Evolutionary conservation across 2,329 filamentous ascomycete genomes (phyloP).

Genomic region (Ustilaginoidea virens): DNA sequence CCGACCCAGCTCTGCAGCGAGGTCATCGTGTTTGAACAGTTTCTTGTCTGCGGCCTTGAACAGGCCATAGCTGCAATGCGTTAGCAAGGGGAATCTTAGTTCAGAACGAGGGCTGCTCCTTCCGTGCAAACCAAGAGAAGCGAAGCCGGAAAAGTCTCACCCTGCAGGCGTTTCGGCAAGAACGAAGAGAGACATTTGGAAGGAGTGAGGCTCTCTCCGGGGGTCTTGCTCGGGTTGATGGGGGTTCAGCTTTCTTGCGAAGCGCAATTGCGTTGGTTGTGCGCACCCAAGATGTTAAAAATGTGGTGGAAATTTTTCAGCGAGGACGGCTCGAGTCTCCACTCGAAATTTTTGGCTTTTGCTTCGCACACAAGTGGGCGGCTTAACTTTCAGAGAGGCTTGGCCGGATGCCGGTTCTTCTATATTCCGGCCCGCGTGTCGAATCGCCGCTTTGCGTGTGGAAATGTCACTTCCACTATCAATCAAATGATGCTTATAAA

Average conservation of each 20-base stretch:
- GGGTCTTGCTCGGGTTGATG: slow-evolving; percentile 16
- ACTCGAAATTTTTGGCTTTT: slow-evolving; percentile 24
- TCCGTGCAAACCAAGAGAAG: neutral
- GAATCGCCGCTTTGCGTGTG: too few species aligned
- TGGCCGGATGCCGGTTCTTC: slow-evolving; percentile 11
- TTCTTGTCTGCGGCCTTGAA: slow-evolving; percentile 99
- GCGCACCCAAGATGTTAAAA: slow-evolving; percentile 16
- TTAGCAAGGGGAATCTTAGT: slow-evolving; percentile 12
- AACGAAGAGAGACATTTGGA: slow-evolving; percentile 76
- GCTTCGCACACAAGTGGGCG: slow-evolving; percentile 13
- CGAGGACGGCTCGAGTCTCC: slow-evolving; percentile 18
- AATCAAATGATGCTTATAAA: too few species aligned
- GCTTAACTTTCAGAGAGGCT: neutral
- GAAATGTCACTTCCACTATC: too few species aligned
- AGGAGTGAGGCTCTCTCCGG: slow-evolving; percentile 14
- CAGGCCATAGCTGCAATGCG: slow-evolving; percentile 65
- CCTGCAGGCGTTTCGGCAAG: slow-evolving; percentile 83
- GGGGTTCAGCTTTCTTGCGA: slow-evolving; percentile 19
- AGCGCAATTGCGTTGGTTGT: slow-evolving; percentile 21
- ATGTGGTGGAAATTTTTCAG: slow-evolving; percentile 28
- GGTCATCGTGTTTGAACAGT: slow-evolving; percentile 74
- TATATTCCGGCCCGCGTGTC: too few species aligned
- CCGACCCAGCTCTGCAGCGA: slow-evolving; percentile 58
- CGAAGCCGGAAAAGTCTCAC: slow-evolving; percentile 25
- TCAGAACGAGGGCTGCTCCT: neutral